Conservation (phyloP, 1,139 yeast genomes). For the Kodamaea arcana region DNA sequence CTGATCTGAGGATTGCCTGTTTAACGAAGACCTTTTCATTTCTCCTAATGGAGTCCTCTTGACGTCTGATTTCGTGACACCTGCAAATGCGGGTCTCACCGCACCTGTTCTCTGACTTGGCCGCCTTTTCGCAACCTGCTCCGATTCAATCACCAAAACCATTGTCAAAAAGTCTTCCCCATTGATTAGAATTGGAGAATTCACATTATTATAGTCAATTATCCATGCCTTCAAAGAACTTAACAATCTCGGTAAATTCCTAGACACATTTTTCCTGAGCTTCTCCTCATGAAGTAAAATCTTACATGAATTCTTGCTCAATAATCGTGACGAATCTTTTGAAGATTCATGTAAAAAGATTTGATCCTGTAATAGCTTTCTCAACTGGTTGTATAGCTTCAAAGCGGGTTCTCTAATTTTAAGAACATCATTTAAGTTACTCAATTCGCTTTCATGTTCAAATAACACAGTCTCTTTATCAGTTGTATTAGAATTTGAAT, state of each 20-base stretch:
- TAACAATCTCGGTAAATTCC: conserved; percentile 63
- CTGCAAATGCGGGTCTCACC: too few species aligned
- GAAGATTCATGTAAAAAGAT: conserved; percentile 61
- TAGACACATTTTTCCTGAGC: conserved; percentile 60
- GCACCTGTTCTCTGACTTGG: too few species aligned
- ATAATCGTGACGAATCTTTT: conserved; percentile 74
- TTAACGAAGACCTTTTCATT: too few species aligned
- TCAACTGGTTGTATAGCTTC: conserved; percentile 49
- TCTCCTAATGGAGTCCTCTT: too few species aligned
- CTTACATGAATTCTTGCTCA: conserved; percentile 74
- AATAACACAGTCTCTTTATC: conserved; percentile 52
- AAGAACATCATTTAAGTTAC: conserved; percentile 45
- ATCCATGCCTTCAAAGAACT: conserved; percentile 48
- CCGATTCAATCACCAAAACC: conserved; percentile 40
- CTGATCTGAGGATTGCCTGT: too few species aligned
- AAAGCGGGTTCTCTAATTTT: conserved; percentile 55
- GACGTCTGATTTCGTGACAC: too few species aligned
- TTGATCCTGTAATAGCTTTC: conserved; percentile 58
- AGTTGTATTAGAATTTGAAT: conserved; percentile 35
- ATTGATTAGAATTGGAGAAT: conserved; percentile 35
- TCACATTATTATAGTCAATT: conserved; percentile 39
- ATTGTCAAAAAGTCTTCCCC: conserved; percentile 47
- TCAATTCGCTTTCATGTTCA: conserved; percentile 63
- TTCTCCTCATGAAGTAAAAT: conserved; percentile 78
- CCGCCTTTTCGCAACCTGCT: too few species aligned